These are phyloP conservation scores for Filobasidium floriforme DNA, from an alignment of 768 basidiomycete genomes.

Conservation along the genomic window DNA sequence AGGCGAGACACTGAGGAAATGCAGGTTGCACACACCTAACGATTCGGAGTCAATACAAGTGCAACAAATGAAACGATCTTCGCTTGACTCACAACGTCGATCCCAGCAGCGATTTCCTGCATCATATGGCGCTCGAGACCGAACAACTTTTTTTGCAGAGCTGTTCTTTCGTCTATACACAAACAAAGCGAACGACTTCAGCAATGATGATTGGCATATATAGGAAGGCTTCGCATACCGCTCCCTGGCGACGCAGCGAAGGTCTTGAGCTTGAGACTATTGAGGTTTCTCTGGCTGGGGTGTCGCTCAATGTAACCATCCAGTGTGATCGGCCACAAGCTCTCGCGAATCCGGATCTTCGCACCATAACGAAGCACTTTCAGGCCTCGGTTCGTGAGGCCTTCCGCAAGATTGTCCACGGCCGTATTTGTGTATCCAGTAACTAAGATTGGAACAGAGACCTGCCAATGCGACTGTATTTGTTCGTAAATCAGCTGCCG, in stretches of 20 bases:
- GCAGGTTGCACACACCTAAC: constrained; percentile 66
- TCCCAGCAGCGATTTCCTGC: constrained; percentile 55
- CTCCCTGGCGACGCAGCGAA: not conserved
- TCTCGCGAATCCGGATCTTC: constrained; percentile 55
- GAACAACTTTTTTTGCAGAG: constrained; percentile 50
- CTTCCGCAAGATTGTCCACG: constrained; percentile 81
- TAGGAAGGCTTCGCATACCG: not conserved
- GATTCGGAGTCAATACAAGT: constrained; percentile 19
- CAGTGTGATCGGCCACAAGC: constrained; percentile 56
- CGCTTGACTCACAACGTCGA: constrained; percentile 60
- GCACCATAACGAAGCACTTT: constrained; percentile 71
- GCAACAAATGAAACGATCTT: constrained; percentile 15
- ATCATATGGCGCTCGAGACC: constrained; percentile 60
- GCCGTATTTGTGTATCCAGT: constrained; percentile 91
- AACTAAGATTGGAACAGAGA: constrained; percentile 76
- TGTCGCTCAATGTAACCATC: constrained; percentile 61
- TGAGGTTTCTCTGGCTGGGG: constrained; percentile 27
- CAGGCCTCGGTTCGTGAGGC: constrained; percentile 50
- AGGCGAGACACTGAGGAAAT: constrained; percentile 63
- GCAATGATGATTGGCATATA: not conserved
- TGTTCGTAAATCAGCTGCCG: not conserved
- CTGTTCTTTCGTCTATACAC: constrained; percentile 12
- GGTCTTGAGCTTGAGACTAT: constrained; percentile 5
- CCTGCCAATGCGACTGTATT: constrained; percentile 63
- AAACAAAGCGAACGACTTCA: not conserved